Conservation (phyloP, 345 rosid species). For the Citrus hindsii region DNA sequence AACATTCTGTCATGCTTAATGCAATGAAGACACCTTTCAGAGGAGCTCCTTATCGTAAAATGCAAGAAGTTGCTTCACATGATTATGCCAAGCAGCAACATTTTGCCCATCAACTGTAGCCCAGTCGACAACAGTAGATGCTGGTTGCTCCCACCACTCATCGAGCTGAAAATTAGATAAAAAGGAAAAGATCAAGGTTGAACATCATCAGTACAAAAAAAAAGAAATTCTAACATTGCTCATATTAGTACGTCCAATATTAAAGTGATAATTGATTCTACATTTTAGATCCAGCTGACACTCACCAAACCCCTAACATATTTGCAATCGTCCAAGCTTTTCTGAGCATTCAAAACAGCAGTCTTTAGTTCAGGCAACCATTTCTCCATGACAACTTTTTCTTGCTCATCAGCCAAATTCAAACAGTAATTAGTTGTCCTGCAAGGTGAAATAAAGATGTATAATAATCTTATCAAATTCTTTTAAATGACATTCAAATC, state of each 20-base stretch:
- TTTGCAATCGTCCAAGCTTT: conserved; percentile 71
- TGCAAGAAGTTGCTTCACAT: conserved; percentile 85
- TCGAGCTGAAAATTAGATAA: conserved; percentile 47
- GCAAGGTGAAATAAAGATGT: conserved; percentile 19
- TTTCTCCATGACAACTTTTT: conserved; percentile 59
- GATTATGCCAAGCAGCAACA: conserved; percentile 87
- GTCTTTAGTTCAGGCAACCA: conserved; percentile 90
- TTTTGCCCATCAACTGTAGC: conserved; percentile 78
- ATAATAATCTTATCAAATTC: not conserved
- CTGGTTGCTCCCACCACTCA: conserved; percentile 99
- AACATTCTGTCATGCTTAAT: not conserved
- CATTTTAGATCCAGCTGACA: not conserved
- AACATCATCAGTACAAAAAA: not conserved
- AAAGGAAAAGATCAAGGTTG: not conserved
- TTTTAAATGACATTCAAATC: not conserved
- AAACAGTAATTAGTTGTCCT: conserved; percentile 81
- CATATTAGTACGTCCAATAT: too few relatives aligned
- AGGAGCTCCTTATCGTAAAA: conserved; percentile 69
- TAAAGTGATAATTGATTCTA: not conserved
- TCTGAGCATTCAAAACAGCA: conserved; percentile 66
- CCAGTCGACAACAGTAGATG: conserved; percentile 89
- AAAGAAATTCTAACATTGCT: not conserved
- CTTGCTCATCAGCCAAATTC: conserved; percentile 82
- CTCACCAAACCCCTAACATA: conserved; percentile 83
- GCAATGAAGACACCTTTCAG: conserved; percentile 15